Base-by-base conservation (phyloP, 2,329 filamentous ascomycete species). In the Fusarium begoniae region DNA sequence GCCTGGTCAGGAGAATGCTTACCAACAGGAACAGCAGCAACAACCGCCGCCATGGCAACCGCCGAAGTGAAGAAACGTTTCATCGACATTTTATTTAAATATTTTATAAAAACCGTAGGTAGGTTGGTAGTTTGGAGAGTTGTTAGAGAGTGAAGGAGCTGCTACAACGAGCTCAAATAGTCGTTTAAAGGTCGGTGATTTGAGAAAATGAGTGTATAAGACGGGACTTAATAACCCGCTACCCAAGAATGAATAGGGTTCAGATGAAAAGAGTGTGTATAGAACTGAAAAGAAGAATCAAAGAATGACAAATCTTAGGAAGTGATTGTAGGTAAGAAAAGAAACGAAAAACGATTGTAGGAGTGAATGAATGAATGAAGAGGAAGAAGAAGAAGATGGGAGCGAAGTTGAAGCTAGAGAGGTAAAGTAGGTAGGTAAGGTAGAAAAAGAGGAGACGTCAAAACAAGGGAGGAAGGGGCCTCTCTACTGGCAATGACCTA, bases 1-100 rank as follows among this genome's bases (percentile, higher is more conserved):
- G 30, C 26, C 17, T 40, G 22, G n/a, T 12, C n/a, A 17, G 10
- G 18, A 14, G 14, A 37, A 14, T 24, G 66, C 75, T 72, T 62
- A 81, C 79, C 67, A 48, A 77, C 66, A 44, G 80, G 78, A 22
- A 73, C 55, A 51, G 73, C 74, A 51, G 69, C 47, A 56, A 74
- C 74, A 24, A 75, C 60, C 14, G 71, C 72, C 38, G 71, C 72
- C 53, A 79, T 67, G 37, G 70, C 75, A 51, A 80, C 38, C 22
- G 68, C 77, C 32, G 78, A 77, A 56, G 78, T 62, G 24, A 81
- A 63, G 53, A 76, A 60, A 22, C 55, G 67, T 40, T 65, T 71
- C 60, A 77, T 26, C 22, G 69, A 47, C 78, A 81, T 74, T 72
- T 41, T 69, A 17, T 14, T n/a, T 24, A 38, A 57, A 22, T 51